Evolutionary conservation across 106 monocot genomes (phyloP).

Genomic region (Allium sativum): DNA sequence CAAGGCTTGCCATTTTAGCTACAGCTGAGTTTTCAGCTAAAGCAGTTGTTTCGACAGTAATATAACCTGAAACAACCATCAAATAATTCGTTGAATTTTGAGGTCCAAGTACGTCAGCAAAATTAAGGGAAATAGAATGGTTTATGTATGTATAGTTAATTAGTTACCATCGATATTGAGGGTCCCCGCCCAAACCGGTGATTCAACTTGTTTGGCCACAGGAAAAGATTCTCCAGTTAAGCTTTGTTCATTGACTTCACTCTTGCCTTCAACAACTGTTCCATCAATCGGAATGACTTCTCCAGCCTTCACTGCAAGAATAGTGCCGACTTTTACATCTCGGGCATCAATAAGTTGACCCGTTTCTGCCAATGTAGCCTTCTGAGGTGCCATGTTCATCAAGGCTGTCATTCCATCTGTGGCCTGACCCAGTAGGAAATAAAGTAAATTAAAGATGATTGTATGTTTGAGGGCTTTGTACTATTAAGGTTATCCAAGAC

Average conservation of each 20-base stretch:
- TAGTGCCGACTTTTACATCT: conserved; percentile 49
- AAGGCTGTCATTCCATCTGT: conserved; percentile 71
- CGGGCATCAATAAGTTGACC: conserved; percentile 46
- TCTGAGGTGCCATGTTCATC: conserved; percentile 89
- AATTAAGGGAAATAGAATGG: too few relatives aligned
- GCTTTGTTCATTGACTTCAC: conserved; percentile 81
- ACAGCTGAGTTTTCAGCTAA: conserved; percentile 87
- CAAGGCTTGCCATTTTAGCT: conserved; percentile 83
- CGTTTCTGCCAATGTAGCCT: conserved; percentile 70
- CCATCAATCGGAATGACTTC: conserved; percentile 93
- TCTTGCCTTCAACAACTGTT: conserved; percentile 59
- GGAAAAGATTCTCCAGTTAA: conserved; percentile 91
- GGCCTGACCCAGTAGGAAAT: conserved; percentile 55
- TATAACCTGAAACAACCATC: conserved; percentile 48
- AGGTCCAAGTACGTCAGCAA: too few relatives aligned
- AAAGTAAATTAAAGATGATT: neutral
- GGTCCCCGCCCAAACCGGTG: conserved; percentile 90
- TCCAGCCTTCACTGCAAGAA: conserved; percentile 85
- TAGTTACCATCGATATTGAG: conserved; percentile 74
- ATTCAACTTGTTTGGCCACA: conserved; percentile 57
- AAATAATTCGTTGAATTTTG: neutral
- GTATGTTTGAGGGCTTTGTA: too few relatives aligned
- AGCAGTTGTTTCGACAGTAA: conserved; percentile 82
- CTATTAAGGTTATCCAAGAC: too few relatives aligned
- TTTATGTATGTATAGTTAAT: too few relatives aligned